Base-by-base conservation (phyloP, 345 rosid genomes). In the Rhizophora mangle region DNA sequence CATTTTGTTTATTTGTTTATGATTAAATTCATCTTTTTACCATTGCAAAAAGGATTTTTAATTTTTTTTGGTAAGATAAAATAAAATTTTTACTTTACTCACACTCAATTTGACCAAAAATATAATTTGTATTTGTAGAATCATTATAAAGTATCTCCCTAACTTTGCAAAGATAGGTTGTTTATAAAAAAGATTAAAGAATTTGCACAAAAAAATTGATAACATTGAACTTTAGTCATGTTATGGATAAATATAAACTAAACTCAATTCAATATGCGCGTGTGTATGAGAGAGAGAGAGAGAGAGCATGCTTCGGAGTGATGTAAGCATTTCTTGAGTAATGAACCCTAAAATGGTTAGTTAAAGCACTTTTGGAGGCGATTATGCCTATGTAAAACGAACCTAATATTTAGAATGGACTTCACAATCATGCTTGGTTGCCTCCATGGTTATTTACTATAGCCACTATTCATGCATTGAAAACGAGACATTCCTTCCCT, bases 371-470 rank as follows among this genome's bases (percentile, higher is more conserved):
- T 80, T 76, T 32, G 46, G 34, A 21, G 76, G 36, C 36, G 8
- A 32, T 32, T 0, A 6, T 34, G 37, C n/a, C 69, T 43, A 74
- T 62, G 79, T 61, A 54, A 77, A 76, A 76, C 52, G 37, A 19
- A 32, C 37, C 62, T 64, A 68, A 59, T 66, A 63, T 51, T 54
- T 5, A 43, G n/a, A 52, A 57, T 36, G 26, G 59, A 66, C 72
- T 74, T 72, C 60, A 29, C 37, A 82, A 63, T 58, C 46, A 37
- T 37, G 46, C 46, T 75, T 72, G 53, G 31, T 57, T 24, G 67
- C 68, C 65, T 78, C 79, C 85, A 69, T 80, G 74, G 82, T 71
- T 71, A 74, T 55, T 67, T 59, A 70, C 76, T 49, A 72, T 71
- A 61, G 79, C 79, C 63, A 71, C 65, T 80, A 74, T 64, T 16